Percentiles rank a stretch among this genome's conserved stretches.
Conservation (phyloP, 306 rosid species). For the Casuarina equisetifolia region DNA sequence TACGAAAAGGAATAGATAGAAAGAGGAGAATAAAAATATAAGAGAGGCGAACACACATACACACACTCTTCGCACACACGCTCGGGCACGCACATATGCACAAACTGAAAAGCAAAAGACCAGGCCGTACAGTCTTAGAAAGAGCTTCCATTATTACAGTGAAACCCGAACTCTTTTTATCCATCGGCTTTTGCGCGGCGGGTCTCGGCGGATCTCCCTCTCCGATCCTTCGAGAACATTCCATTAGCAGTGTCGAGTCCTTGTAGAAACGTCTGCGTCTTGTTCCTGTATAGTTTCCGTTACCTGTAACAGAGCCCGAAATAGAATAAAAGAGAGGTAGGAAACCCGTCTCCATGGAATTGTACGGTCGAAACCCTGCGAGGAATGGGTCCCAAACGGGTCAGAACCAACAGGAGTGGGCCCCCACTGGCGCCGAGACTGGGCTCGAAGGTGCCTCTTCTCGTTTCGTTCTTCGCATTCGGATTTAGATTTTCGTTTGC, state of each 20-base stretch:
- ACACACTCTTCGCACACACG: conserved; percentile 7
- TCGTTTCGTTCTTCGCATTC: not conserved
- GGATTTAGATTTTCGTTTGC: not conserved
- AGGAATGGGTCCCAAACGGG: conserved; percentile 61
- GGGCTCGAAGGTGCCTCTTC: conserved; percentile 55
- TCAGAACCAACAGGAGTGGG: conserved; percentile 64
- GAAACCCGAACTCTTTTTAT: conserved; percentile 20
- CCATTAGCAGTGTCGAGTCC: conserved; percentile 23
- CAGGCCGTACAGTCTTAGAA: conserved; percentile 46
- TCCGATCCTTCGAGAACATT: conserved; percentile 45
- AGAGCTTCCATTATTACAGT: conserved; percentile 34
- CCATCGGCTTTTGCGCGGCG: conserved; percentile 24
- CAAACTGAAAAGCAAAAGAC: conserved; percentile 26
- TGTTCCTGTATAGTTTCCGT: conserved; percentile 7
- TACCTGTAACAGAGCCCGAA: conserved; percentile 26
- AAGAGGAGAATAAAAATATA: not conserved
- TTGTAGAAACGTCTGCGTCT: conserved; percentile 3
- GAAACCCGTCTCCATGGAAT: conserved; percentile 42
- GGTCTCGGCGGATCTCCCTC: conserved; percentile 28
- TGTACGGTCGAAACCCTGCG: conserved; percentile 62
- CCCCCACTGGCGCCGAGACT: conserved; percentile 45
- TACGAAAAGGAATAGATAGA: conserved; percentile 12
- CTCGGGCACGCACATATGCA: not conserved
- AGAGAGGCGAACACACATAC: not conserved
- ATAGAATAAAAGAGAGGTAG: not conserved